These are phyloP conservation scores for Aspergillus puulaauensis DNA, from an alignment of 2,329 filamentous ascomycete genomes.

Conservation along the genomic window DNA sequence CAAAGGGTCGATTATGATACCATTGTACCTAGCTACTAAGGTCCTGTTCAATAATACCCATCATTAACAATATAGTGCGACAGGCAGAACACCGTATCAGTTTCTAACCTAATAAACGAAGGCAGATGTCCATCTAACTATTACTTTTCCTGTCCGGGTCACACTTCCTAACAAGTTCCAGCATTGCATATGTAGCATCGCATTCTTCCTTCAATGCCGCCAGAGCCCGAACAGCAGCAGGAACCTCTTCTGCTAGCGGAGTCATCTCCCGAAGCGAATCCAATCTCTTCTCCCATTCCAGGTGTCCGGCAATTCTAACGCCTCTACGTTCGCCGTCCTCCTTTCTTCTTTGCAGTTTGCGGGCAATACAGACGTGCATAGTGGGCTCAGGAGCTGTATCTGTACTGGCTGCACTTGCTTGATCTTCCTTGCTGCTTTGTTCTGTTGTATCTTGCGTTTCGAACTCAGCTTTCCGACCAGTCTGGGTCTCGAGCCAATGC, in stretches of 20 bases:
- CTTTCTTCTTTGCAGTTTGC: background rate
- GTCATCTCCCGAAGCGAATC: background rate
- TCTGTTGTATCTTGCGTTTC: no score
- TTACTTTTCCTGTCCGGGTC: background rate
- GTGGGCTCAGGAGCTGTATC: no score
- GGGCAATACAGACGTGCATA: no score
- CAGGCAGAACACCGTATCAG: background rate
- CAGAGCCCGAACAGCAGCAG: background rate
- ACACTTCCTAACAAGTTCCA: background rate
- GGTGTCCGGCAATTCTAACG: background rate
- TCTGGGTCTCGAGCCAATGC: no score
- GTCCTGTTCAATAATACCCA: background rate
- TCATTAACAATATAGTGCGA: background rate
- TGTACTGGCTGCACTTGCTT: no score
- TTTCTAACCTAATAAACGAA: background rate
- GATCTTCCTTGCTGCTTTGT: no score
- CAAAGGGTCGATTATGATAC: conserved; percentile 7
- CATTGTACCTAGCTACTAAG: conserved; percentile 4
- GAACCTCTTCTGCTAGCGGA: background rate
- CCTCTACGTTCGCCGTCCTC: background rate
- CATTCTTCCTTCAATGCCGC: background rate
- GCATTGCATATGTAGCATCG: background rate
- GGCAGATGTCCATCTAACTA: background rate
- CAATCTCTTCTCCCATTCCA: background rate
- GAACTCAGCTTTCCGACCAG: no score